Conservation (phyloP, 2,329 filamentous ascomycete species). For the Teratosphaeria gauchensis region DNA sequence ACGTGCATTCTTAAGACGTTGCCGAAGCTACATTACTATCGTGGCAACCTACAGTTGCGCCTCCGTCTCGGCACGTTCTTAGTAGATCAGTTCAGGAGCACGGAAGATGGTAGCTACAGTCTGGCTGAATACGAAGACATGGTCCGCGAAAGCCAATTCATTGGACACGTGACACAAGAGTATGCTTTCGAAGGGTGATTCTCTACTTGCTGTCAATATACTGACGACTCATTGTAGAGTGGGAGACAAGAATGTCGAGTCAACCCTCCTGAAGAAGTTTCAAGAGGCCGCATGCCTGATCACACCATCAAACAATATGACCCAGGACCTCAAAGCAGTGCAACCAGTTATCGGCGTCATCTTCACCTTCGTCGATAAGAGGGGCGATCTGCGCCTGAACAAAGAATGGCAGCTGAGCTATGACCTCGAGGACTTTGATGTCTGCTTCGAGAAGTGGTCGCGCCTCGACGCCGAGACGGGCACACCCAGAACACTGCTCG, state of each 20-base stretch:
- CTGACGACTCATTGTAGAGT: constrained; percentile 12
- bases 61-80: constrained; percentile 28
- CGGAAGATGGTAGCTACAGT: constrained; percentile 13
- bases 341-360: constrained; percentile 19
- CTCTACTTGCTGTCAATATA: background rate
- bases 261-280: constrained; percentile 10
- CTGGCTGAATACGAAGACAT: constrained; percentile 25
- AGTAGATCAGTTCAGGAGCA: constrained; percentile 14
- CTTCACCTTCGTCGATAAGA: constrained; percentile 18
- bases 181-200: constrained; percentile 9
- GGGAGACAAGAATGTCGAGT: constrained; percentile 15
- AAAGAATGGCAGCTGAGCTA: constrained; percentile 17
- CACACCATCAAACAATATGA: constrained; percentile 12
- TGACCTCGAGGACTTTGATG: constrained; percentile 5
- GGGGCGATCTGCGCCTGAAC: constrained; percentile 16
- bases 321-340: constrained; percentile 14
- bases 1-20: constrained; percentile 12
- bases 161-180: constrained; percentile 23
- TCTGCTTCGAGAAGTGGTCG: constrained; percentile 15
- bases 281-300: constrained; percentile 14
- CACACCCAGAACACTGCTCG: constrained; percentile 14
- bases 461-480: constrained; percentile 17
- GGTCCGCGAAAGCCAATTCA: constrained; percentile 21
- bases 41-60: constrained; percentile 25
- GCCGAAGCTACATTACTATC: constrained; percentile 24